Percentiles rank a stretch among this genome's conserved stretches.
These are phyloP conservation scores for Pulveroboletus sp. DNA, from an alignment of 1,284 basidiomycete genomes.

Conservation along the genomic window DNA sequence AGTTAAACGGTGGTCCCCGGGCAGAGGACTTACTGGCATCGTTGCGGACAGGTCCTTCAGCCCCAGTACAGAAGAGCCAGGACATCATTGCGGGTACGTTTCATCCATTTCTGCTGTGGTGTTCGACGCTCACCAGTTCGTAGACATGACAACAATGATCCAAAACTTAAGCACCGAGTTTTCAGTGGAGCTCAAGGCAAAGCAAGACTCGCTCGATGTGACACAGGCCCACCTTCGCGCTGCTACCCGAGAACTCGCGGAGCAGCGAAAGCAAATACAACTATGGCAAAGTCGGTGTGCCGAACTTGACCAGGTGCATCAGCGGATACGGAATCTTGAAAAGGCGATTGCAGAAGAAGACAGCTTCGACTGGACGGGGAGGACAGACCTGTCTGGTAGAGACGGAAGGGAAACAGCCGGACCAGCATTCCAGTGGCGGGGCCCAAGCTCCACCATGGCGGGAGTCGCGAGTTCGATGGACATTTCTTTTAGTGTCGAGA, in stretches of 20 bases:
- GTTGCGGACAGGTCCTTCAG: slow-evolving; percentile 67
- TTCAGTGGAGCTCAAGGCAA: slow-evolving; percentile 79
- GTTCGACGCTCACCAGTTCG: slow-evolving; percentile 7
- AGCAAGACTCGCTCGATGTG: slow-evolving; percentile 84
- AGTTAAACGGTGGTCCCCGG: slow-evolving; percentile 65
- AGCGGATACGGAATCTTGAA: slow-evolving; percentile 79
- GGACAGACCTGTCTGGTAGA: slow-evolving; percentile 65
- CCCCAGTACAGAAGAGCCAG: slow-evolving; percentile 83
- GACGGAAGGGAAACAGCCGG: slow-evolving; percentile 49
- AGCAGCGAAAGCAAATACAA: slow-evolving; percentile 83
- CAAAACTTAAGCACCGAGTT: slow-evolving; percentile 79
- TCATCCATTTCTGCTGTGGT: not conserved
- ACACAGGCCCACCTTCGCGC: slow-evolving; percentile 86
- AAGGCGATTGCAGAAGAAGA: slow-evolving; percentile 78
- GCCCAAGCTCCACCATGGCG: slow-evolving; percentile 59
- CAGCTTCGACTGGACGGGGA: slow-evolving; percentile 85
- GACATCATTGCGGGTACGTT: slow-evolving; percentile 82
- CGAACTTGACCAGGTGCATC: slow-evolving; percentile 77
- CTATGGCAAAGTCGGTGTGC: slow-evolving; percentile 69
- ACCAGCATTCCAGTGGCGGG: slow-evolving; percentile 68
- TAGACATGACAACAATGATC: slow-evolving; percentile 86
- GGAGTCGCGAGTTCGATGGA: slow-evolving; percentile 54
- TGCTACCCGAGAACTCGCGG: slow-evolving; percentile 87
- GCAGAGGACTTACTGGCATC: slow-evolving; percentile 76
- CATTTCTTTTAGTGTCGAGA: slow-evolving; percentile 61